These are phyloP conservation scores for Apophysomyces variabilis DNA, from an alignment of 371 early-diverging fungal species.

Conservation along the genomic window DNA sequence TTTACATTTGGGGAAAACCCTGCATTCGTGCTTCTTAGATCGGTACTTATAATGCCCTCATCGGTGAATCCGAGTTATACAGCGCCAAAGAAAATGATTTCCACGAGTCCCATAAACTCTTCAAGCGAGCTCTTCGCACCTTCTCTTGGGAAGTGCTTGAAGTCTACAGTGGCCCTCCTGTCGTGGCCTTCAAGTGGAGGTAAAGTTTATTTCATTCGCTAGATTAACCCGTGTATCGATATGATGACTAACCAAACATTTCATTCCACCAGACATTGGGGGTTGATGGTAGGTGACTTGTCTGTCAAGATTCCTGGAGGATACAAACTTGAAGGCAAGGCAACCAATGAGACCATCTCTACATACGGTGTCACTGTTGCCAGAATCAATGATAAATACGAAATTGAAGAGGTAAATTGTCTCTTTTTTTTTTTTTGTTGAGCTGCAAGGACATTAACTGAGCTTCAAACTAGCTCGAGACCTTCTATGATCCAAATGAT, in stretches of 20 bases:
- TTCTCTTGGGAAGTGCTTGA: slow-evolving; percentile 59
- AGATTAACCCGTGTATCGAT: too few relatives aligned
- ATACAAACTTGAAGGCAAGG: slow-evolving; percentile 45
- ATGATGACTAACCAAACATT: neutral
- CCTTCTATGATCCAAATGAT: slow-evolving; percentile 54
- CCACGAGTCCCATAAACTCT: slow-evolving; percentile 55
- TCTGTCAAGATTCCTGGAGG: slow-evolving; percentile 44
- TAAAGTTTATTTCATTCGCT: neutral
- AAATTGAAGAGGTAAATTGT: slow-evolving; percentile 42
- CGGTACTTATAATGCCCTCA: slow-evolving; percentile 62
- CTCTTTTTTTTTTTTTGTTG: neutral
- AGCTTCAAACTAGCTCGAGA: slow-evolving; percentile 36
- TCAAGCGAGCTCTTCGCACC: slow-evolving; percentile 54
- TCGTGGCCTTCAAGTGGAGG: slow-evolving; percentile 59
- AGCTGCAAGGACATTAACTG: neutral
- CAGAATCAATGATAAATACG: slow-evolving; percentile 49
- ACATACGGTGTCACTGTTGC: slow-evolving; percentile 54
- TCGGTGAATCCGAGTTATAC: slow-evolving; percentile 58
- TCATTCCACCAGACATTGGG: slow-evolving; percentile 43
- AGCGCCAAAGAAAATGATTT: slow-evolving; percentile 57
- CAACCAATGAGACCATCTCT: slow-evolving; percentile 48
- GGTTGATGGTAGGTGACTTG: slow-evolving; percentile 47
- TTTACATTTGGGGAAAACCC: slow-evolving; percentile 1
- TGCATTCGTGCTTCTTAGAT: slow-evolving; percentile 26
- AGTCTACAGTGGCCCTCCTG: slow-evolving; percentile 56